Base-by-base conservation (phyloP, 441 rosid genomes). In the Gossypium gossypioides region DNA sequence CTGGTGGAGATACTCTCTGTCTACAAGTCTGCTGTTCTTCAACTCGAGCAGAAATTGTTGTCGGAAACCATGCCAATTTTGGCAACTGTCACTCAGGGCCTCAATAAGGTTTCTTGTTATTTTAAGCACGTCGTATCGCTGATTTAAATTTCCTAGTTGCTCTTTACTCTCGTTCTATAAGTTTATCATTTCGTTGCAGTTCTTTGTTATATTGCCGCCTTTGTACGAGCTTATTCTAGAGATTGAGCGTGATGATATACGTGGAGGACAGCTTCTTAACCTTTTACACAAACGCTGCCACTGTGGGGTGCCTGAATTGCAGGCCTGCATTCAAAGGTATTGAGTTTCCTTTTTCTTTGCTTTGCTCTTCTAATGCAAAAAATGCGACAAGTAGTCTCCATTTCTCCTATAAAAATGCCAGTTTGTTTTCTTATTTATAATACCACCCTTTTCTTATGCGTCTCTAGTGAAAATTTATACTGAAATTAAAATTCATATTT, bases 231-330 rank as follows among this genome's bases (percentile, higher is more conserved):
- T 92, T 69, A 79, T 94, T 84, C 79, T 86, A 8, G 97, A 94
- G 93, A 88, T 89, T 73, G 97, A 90, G 87, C 92, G 91, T 15
- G 91, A 89, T 68, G 97, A 90, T 82, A 84, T 92, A 55, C 90
- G 92, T 59, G 99, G 97, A 70, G 97, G 99, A 40, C 88, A 89
- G 73, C 99, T 94, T 69, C 86, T 94, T 61, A 90, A 90, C 78
- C 89, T 94, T 57, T 81, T 94, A 73, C 93, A 88, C 69, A 90
- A 89, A 74, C 84, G 97, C 29, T 90, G 94, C 73, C 99, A 94
- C 21, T 94, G 99, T 77, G 99, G 99, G 59, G 94, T 92, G 77
- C 99, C 99, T 76, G 97, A 94, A 83, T 62, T 94, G 68, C 94
- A 92, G 81, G 81, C 97, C 34, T 92, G 97, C 85, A 90, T 92